Evolutionary conservation across 305 asterid genomes (phyloP).

Genomic region (Solanum aculeatissimum): DNA sequence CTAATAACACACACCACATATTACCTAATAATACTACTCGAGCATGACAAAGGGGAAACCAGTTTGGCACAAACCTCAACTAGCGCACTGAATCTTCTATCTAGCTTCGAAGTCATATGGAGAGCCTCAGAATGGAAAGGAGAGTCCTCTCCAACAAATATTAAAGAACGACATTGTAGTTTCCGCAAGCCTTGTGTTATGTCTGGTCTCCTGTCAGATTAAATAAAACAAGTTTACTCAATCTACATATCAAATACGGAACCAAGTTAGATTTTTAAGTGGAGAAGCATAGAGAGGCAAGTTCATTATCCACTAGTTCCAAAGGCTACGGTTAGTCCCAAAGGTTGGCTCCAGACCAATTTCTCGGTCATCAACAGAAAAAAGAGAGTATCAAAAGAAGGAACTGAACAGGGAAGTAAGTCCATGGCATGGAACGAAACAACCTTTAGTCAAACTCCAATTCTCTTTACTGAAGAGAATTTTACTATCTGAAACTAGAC

Average conservation of each 20-base stretch:
- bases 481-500: background rate
- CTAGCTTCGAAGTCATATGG: conserved; percentile 90
- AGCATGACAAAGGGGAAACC: background rate
- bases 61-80: conserved; percentile 58
- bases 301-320: background rate
- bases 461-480: background rate
- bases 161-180: conserved; percentile 69
- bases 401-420: background rate
- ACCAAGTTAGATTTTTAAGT: background rate
- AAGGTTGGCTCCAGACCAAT: background rate
- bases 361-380: background rate
- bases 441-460: background rate
- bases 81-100: conserved; percentile 89
- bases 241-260: background rate
- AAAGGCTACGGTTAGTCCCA: background rate
- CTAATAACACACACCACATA: conserved; percentile 14
- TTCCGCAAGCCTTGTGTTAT: conserved; percentile 53
- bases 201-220: conserved; percentile 72
- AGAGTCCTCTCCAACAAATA: conserved; percentile 85
- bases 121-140: conserved; percentile 87
- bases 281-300: background rate
- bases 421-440: background rate
- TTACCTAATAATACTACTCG: background rate
- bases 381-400: background rate
- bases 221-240: background rate